Conservation (phyloP, 441 rosid genomes). For the Kokia cookei region DNA sequence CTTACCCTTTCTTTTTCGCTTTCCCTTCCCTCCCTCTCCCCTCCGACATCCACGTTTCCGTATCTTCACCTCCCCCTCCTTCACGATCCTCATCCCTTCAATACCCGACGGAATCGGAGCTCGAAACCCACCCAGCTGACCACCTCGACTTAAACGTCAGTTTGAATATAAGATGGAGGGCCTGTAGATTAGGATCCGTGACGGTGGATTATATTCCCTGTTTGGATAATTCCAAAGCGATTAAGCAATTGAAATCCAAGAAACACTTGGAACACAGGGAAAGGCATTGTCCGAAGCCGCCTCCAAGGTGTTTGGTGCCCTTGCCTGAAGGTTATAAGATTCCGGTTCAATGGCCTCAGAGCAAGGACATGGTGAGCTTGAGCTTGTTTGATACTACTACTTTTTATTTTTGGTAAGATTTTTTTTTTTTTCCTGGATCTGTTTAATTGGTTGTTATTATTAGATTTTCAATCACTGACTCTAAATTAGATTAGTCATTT, state of each 20-base stretch:
- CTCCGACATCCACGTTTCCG: slow-evolving; percentile 17
- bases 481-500: background rate
- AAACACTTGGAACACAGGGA: slow-evolving; percentile 89
- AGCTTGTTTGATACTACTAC: slow-evolving; percentile 1
- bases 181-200: slow-evolving; percentile 33
- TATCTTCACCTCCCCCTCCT: background rate
- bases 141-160: slow-evolving; percentile 4
- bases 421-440: background rate
- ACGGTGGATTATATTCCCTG: slow-evolving; percentile 79
- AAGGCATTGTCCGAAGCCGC: slow-evolving; percentile 75
- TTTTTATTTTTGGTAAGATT: slow-evolving; percentile 59
- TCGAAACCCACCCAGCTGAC: background rate
- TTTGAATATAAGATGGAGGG: slow-evolving; percentile 33
- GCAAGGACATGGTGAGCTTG: slow-evolving; percentile 92
- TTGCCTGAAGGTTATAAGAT: slow-evolving; percentile 56
- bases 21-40: slow-evolving; percentile 25
- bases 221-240: slow-evolving; percentile 61
- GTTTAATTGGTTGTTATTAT: background rate
- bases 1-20: background rate
- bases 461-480: background rate
- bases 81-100: background rate
- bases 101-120: background rate
- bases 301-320: slow-evolving; percentile 61
- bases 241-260: slow-evolving; percentile 53
- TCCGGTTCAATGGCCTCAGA: slow-evolving; percentile 80